Base-by-base conservation (phyloP, 495 filamentous ascomycete species). In the Echria macrotheca region DNA sequence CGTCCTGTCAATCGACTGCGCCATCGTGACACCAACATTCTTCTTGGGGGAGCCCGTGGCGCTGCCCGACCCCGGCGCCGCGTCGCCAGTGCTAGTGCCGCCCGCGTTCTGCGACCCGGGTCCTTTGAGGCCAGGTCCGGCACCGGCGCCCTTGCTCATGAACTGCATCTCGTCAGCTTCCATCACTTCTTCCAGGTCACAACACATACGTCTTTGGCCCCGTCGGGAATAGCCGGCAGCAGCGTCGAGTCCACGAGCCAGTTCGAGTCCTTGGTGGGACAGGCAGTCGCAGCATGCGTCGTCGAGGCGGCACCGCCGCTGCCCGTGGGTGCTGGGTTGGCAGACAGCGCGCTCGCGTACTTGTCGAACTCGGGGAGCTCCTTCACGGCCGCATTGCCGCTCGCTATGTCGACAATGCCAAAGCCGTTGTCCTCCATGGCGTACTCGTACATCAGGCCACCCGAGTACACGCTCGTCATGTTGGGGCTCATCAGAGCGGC, bases 361-460 rank as follows among this genome's bases (percentile, higher is more conserved):
- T 77, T 75, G 26, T 66, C 58, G 69, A 84, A 97, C n/a, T 69
- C 57, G 39, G 71, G 58, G 42, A 81, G 76, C 15, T 70, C 72
- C 36, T 83, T 75, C 33, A 70, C 67, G 10, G n/a, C 21, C 5
- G 50, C 53, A 47, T 65, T 57, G 47, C 79, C 78, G 48, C 67
- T 61, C 11, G 29, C 10, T 0, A 32, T 33, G 62, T 78, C 65
- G 57, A 86, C 87, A 37, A 97, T 80, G 49, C 91, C 91, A 70
- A 81, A 96, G 18, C 72, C 67, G 72, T 79, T 85, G 28, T 70
- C 69, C 63, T 91, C 91, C 67, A 90, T 68, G 49, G 84, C 83
- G 72, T 96, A 97, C 68, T 97, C 91, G 71, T 96, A 97, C 63
- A 95, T 86, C 35, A 97, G 81, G 59, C 91, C 91, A 54, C 93